A percentile compares a stretch with the other conserved stretches of the same genome.
phyloP scores from a whole-genome alignment of 2,329 filamentous ascomycete species.

The Lecanicillium sp. region DNA sequence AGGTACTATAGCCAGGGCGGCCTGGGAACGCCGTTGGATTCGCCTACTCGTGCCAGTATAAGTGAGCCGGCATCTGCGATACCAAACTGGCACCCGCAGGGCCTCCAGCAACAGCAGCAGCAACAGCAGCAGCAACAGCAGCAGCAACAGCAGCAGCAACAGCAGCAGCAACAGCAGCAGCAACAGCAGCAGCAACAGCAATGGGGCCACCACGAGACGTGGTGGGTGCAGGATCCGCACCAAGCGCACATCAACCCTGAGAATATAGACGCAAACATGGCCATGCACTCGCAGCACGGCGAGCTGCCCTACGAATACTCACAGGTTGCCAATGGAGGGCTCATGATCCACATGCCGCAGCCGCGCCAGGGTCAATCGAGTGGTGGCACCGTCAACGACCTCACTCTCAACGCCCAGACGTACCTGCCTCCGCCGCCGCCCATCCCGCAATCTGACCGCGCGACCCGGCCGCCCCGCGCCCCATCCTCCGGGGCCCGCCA shows the following conservation, averaged over 20 bases:
- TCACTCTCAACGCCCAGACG: slow-evolving; percentile 25
- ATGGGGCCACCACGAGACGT: no score
- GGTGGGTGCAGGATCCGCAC: no score
- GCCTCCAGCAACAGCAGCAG: slow-evolving; percentile 11
- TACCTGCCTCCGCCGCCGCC: slow-evolving; percentile 27
- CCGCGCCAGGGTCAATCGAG: slow-evolving; percentile 29
- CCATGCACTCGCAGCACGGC: slow-evolving; percentile 10
- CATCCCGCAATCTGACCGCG: slow-evolving; percentile 23
- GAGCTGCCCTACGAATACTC: slow-evolving; percentile 8
- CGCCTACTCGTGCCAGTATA: slow-evolving; percentile 24
- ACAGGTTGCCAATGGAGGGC: slow-evolving; percentile 24
- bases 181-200: slow-evolving; percentile 9
- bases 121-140: slow-evolving; percentile 14
- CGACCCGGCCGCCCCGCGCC: slow-evolving; percentile 38
- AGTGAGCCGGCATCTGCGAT: slow-evolving; percentile 18
- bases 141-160: slow-evolving; percentile 3
- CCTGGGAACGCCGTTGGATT: slow-evolving; percentile 29
- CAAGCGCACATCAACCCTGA: slow-evolving; percentile 21
- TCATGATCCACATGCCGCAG: slow-evolving; percentile 50
- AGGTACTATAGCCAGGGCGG: slow-evolving; percentile 23
- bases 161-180: slow-evolving; percentile 8
- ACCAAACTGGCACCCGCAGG: background rate
- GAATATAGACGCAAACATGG: slow-evolving; percentile 24
- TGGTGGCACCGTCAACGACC: slow-evolving; percentile 27
- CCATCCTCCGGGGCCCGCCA: slow-evolving; percentile 48